These are phyloP conservation scores for Xylariaceae sp. DNA, from an alignment of 2,329 filamentous ascomycete genomes.

Conservation along the genomic window DNA sequence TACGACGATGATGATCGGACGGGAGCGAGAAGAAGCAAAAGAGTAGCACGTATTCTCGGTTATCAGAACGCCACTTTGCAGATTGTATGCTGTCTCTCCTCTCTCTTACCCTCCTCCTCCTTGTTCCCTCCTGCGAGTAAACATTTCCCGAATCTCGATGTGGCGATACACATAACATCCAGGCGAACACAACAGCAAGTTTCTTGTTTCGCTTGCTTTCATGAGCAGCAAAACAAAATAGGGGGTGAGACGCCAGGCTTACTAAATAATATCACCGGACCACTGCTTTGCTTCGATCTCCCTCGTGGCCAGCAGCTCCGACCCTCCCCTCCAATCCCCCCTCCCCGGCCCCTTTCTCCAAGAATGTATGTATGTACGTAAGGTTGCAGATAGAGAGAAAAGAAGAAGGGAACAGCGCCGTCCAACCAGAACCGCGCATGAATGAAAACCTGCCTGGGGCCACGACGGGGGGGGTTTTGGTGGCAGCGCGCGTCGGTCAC, in stretches of 20 bases:
- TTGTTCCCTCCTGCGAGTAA: not conserved
- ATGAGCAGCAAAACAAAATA: not conserved
- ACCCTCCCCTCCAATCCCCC: not conserved
- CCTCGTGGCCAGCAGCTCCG: not conserved
- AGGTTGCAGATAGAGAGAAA: not conserved
- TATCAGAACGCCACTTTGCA: constrained; percentile 16
- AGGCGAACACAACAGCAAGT: not conserved
- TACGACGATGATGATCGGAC: constrained; percentile 14
- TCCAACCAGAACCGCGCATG: not conserved
- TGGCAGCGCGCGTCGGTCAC: constrained; percentile 6
- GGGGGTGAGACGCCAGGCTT: not conserved
- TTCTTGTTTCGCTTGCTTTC: not conserved
- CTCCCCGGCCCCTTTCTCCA: not conserved
- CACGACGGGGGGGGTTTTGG: not conserved
- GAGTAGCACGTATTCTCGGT: constrained; percentile 11
- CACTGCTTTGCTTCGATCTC: not conserved
- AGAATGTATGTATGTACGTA: not conserved
- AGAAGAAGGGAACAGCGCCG: not conserved
- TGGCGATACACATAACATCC: too few species aligned
- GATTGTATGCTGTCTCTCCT: constrained; percentile 12
- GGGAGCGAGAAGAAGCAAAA: constrained; percentile 3
- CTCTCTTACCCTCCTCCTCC: not conserved
- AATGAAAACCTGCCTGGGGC: not conserved
- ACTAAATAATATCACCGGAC: not conserved
- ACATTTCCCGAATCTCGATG: not conserved